Evolutionary conservation across 2,329 filamentous ascomycete genomes (phyloP), one percentile per base, ranked within the genome.

Genomic region (Ophiostoma sp.): DNA sequence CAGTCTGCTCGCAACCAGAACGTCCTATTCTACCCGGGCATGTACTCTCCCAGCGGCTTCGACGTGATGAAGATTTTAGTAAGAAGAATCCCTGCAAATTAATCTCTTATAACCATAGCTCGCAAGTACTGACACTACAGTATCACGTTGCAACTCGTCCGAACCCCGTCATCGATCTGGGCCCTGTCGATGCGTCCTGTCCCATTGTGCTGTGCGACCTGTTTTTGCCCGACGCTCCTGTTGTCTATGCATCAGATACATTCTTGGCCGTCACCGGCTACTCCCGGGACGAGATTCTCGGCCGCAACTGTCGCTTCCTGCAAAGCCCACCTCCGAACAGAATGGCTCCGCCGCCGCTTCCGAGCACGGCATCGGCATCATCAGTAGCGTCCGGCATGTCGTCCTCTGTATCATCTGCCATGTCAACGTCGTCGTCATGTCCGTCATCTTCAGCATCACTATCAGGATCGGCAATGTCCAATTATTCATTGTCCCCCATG

Each of bases 121-220:
- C 27, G 27, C 27, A n/a, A 41, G 45, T 5, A 7, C 52, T 45
- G 36, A 36, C 64, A 6, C 1, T 3, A 36, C 12, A 72, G 70
- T 69, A 66, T 16, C 60, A 88, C 65, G 87, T 96, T 38, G 86
- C 87, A 47, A 85, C 84, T 18, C 83, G 92, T 69, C 86, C 87
- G 16, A 88, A 92, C 70, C 91, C 92, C 0, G 83, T 89, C 73
- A 87, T 96, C 73, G 85, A 92, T 65, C 88, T 96, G 58, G 93
- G 92, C 6, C 85, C 91, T 0, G 88, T 97, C 45, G 93, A 96
- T 77, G 82, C 91, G 72, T 95, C 92, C 1, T 95, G 92, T 75
- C 89, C 92, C 2, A 88, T 96, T 71, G 85, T 94, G 18, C 84
- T 97, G 55, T 95, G 91, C 77, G 91, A 96, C 76, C 87, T 93